Conservation (phyloP, 306 rosid species). For the Malus asiatica region DNA sequence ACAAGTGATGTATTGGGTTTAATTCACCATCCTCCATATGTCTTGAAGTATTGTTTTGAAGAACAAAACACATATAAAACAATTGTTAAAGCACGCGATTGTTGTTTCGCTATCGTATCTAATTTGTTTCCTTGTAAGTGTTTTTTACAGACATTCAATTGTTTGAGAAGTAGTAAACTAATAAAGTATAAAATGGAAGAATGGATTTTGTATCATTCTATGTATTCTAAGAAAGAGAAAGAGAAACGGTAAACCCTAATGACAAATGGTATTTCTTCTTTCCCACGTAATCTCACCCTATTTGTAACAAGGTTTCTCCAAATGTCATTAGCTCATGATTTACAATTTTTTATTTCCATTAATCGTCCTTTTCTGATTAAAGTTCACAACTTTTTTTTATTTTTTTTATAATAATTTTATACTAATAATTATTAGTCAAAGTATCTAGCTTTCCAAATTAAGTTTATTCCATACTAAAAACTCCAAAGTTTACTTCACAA, state of each 20-base stretch:
- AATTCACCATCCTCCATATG: too few relatives aligned
- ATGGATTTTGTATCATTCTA: not conserved
- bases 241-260: not conserved
- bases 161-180: too few relatives aligned
- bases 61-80: too few relatives aligned
- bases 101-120: too few relatives aligned
- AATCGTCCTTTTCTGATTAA: not conserved
- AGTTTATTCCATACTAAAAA: not conserved
- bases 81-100: too few relatives aligned
- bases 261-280: not conserved
- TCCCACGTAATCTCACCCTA: not conserved
- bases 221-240: not conserved
- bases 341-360: not conserved
- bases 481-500: not conserved
- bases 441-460: not conserved
- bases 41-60: too few relatives aligned
- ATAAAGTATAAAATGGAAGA: not conserved
- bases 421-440: not conserved
- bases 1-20: too few relatives aligned
- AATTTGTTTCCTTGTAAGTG: too few relatives aligned
- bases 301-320: not conserved
- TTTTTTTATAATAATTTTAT: not conserved
- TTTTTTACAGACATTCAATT: too few relatives aligned
- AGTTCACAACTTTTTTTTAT: not conserved
- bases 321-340: constrained; percentile 7